Evolutionary conservation across 805 yeast genomes (phyloP).

Genomic region (Pichia insulana): DNA sequence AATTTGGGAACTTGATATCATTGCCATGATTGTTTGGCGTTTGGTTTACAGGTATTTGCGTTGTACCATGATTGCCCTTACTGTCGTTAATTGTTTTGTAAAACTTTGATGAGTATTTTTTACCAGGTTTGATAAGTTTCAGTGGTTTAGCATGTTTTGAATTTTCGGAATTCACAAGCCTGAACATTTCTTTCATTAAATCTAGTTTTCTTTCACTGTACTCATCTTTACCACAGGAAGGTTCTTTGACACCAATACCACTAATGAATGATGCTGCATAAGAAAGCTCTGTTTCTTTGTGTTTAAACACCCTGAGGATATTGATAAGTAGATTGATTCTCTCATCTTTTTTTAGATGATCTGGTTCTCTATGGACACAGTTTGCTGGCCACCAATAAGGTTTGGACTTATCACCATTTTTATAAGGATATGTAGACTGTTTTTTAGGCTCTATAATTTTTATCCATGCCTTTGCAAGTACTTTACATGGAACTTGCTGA

Average conservation of each 20-base stretch:
- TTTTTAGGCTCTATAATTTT: constrained; percentile 56
- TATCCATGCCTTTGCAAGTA: constrained; percentile 61
- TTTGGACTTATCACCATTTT: constrained; percentile 35
- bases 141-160: constrained; percentile 4
- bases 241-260: constrained; percentile 16
- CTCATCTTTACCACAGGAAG: constrained; percentile 14
- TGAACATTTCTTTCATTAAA: constrained; percentile 22
- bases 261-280: constrained; percentile 19
- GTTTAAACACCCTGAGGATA: constrained; percentile 26
- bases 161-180: constrained; percentile 12
- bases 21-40: not conserved
- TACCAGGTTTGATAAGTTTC: constrained; percentile 25
- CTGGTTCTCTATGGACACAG: constrained; percentile 63
- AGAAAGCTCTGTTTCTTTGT: constrained; percentile 15
- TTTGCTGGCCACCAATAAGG: constrained; percentile 68
- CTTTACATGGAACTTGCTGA: constrained; percentile 50
- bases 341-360: constrained; percentile 54
- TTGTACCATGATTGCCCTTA: not conserved
- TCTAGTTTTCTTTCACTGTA: constrained; percentile 17
- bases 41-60: not conserved
- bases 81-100: constrained; percentile 6
- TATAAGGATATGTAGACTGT: constrained; percentile 57
- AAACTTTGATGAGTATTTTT: constrained; percentile 22
- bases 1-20: not conserved
- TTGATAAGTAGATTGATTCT: constrained; percentile 41